These are phyloP conservation scores for Lactarius hengduanensis DNA, from an alignment of 768 basidiomycete genomes.

Conservation along the genomic window DNA sequence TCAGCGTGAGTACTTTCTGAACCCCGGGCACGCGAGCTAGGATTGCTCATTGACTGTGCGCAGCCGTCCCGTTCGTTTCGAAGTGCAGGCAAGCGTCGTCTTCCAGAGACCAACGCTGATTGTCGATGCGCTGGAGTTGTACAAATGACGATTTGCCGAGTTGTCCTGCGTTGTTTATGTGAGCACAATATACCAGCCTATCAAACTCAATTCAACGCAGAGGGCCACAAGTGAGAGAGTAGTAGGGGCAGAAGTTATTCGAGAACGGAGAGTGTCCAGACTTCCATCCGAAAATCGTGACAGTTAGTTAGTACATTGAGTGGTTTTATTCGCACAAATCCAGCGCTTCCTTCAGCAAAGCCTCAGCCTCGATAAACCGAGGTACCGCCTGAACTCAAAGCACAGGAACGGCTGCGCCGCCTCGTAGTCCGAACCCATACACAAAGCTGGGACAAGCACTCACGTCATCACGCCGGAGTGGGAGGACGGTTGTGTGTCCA, in stretches of 20 bases:
- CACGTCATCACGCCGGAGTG: background rate
- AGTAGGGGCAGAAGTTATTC: no score
- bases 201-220: no score
- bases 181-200: no score
- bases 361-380: conserved; percentile 15
- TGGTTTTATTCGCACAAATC: background rate
- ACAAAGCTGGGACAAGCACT: background rate
- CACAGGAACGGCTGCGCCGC: conserved; percentile 13
- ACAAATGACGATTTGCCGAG: background rate
- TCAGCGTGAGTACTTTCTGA: conserved; percentile 14
- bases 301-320: no score
- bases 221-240: no score
- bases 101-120: conserved; percentile 13
- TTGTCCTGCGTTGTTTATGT: no score
- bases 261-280: background rate
- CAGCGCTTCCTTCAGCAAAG: background rate
- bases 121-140: conserved; percentile 1
- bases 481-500: no score
- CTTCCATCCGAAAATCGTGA: background rate
- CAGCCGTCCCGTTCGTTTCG: conserved; percentile 24
- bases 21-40: background rate
- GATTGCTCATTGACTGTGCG: background rate
- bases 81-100: conserved; percentile 20
- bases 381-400: conserved; percentile 26
- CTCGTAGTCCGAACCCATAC: background rate